Conservation (phyloP, 495 filamentous ascomycete species). For the Hypoxylon perforatum region DNA sequence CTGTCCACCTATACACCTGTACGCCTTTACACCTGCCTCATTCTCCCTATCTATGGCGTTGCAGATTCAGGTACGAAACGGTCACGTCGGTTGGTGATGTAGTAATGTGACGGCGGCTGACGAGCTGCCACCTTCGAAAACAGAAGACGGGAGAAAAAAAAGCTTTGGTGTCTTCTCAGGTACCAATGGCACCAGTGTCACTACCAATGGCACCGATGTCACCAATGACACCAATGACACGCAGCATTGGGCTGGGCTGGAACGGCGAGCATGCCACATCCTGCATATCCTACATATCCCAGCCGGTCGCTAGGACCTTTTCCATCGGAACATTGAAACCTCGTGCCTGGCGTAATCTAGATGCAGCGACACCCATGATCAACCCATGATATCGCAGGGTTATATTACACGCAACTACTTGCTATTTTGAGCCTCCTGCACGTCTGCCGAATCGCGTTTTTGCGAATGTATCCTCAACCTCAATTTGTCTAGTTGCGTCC, state of each 20-base stretch:
- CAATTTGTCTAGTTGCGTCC: constrained; percentile 21
- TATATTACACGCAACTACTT: constrained; percentile 39
- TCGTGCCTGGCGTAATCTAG: constrained; percentile 34
- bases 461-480: constrained; percentile 1
- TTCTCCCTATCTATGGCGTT: constrained; percentile 11
- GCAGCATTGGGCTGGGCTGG: constrained; percentile 15
- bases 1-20: constrained; percentile 14
- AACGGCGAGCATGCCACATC: not conserved
- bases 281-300: too few species aligned
- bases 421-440: constrained; percentile 40
- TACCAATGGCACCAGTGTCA: constrained; percentile 3
- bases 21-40: constrained; percentile 14
- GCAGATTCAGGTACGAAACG: constrained; percentile 38
- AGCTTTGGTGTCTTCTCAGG: not conserved
- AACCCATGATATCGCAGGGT: constrained; percentile 5
- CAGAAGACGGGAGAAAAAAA: not conserved
- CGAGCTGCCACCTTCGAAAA: constrained; percentile 20
- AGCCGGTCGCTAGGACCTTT: not conserved
- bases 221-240: constrained; percentile 31
- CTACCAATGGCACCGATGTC: constrained; percentile 10
- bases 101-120: constrained; percentile 36
- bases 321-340: constrained; percentile 9
- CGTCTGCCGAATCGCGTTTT: constrained; percentile 19
- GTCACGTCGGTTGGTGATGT: not conserved
- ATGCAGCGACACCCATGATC: constrained; percentile 25